Base-by-base conservation (phyloP, 192 early-diverging fungal genomes). In the Mortierella claussenii region DNA sequence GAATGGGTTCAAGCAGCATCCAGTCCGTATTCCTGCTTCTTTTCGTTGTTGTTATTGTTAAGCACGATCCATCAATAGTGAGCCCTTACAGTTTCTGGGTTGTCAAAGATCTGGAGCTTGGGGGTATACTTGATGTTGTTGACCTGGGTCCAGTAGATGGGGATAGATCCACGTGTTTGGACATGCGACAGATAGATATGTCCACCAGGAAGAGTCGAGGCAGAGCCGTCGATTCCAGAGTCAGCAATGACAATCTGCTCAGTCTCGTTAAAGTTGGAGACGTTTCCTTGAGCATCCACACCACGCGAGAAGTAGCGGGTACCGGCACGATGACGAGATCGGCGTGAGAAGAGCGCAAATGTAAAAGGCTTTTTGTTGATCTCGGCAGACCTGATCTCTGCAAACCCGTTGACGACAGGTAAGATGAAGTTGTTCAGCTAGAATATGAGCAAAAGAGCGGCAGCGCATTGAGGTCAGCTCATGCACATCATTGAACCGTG, bases 221-320 rank as follows among this genome's bases (percentile, higher is more conserved):
- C 55, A 49, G 52, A 40, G 30, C 75, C 69, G 67, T 82, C 69
- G 10, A 68, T 54, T 56, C 70, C 62, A 12, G 81, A 79, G 27
- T 88, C 88, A 51, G 85, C 85, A 54, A 90, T 79, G 7, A 95
- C 86, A 49, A 98, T 82, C 84, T 98, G 96, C 73, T 99, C 97
- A 3, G 96, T 98, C 82, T 99, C 98, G 10, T 95, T 94, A 79
- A 89, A 98, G 80, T 99, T 99, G 37, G 98, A 93, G 32, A 98
- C 97, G 68, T 97, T 90, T 28, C 97, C 98, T 3, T 92, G 60
- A 44, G 85, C 87, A 74, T 99, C 97, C 27, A 97, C 89, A 60
- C 98, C 97, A 50, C 98, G 91, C 32, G 92, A 91, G 73, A 97
- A 92, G 78, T 92, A 99, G 21, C 98, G 91, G 3, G 95, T 93